Conservation (phyloP, 305 asterid species). For the Nicotiana rustica region DNA sequence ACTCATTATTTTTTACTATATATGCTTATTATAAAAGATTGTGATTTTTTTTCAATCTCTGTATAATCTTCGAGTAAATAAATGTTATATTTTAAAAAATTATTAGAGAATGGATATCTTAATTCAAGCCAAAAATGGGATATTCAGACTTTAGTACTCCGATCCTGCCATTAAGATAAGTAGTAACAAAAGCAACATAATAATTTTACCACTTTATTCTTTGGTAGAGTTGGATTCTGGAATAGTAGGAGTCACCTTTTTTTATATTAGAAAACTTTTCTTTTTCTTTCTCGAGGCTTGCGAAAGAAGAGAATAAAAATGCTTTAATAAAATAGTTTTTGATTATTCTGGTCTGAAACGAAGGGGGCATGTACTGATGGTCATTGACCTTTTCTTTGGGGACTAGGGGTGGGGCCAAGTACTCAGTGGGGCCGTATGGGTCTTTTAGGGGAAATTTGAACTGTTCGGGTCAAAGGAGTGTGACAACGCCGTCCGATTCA, state of each 20-base stretch:
- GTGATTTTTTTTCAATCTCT: too few species aligned
- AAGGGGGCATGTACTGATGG: constrained; percentile 29
- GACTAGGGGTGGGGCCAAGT: constrained; percentile 38
- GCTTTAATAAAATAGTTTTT: background rate
- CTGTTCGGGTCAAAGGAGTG: constrained; percentile 62
- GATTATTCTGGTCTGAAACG: constrained; percentile 31
- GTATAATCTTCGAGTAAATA: background rate
- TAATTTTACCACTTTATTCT: background rate
- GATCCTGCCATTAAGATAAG: background rate
- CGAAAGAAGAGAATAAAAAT: constrained; percentile 13
- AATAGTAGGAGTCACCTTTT: background rate
- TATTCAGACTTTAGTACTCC: background rate
- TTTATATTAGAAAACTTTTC: background rate
- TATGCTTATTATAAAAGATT: too few species aligned
- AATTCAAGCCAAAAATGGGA: background rate
- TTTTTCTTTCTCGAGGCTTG: constrained; percentile 1
- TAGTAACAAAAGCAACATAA: background rate
- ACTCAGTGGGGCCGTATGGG: constrained; percentile 35
- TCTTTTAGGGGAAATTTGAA: constrained; percentile 30
- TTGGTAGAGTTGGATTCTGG: background rate
- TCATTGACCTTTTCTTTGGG: constrained; percentile 53
- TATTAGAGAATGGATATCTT: background rate
- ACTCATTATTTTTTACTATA: too few species aligned
- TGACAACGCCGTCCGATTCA: constrained; percentile 45
- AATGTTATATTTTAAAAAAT: background rate